These are phyloP conservation scores for Fusarium mangiferae DNA, from an alignment of 2,329 filamentous ascomycete species.

Conservation along the genomic window DNA sequence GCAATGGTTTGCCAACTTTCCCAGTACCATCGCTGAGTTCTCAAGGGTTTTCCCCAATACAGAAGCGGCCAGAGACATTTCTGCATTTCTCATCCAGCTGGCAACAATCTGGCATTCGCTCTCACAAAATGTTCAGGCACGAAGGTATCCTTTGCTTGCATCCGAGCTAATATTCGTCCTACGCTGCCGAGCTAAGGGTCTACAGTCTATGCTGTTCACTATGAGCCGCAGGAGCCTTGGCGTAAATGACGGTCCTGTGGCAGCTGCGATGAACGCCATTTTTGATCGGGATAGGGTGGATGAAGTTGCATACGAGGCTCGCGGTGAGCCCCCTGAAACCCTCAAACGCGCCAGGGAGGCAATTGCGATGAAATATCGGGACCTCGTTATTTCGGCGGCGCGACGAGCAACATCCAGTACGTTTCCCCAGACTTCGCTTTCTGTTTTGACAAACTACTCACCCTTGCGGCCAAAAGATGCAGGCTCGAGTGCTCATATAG, in stretches of 20 bases:
- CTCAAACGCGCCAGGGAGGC: conserved; percentile 9
- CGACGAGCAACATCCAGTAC: conserved; percentile 21
- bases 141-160: conserved; percentile 44
- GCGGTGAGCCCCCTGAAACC: conserved; percentile 10
- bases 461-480: conserved; percentile 7
- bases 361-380: conserved; percentile 16
- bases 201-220: conserved; percentile 46
- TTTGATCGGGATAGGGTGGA: conserved; percentile 41
- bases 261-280: conserved; percentile 30
- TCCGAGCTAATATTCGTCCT: conserved; percentile 41
- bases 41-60: conserved; percentile 2
- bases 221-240: conserved; percentile 44
- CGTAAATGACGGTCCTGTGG: conserved; percentile 30
- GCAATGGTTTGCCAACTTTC: conserved; percentile 47
- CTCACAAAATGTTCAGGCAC: conserved; percentile 10
- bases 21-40: conserved; percentile 25
- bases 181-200: conserved; percentile 39
- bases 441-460: conserved; percentile 15
- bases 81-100: conserved; percentile 41
- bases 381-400: conserved; percentile 11
- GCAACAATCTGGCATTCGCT: conserved; percentile 35
- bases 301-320: conserved; percentile 30
- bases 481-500: neutral
- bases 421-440: neutral
- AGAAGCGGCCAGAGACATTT: conserved; percentile 18